Evolutionary conservation across 257 asterid species (phyloP).

Genomic region (Buddleja alternifolia): DNA sequence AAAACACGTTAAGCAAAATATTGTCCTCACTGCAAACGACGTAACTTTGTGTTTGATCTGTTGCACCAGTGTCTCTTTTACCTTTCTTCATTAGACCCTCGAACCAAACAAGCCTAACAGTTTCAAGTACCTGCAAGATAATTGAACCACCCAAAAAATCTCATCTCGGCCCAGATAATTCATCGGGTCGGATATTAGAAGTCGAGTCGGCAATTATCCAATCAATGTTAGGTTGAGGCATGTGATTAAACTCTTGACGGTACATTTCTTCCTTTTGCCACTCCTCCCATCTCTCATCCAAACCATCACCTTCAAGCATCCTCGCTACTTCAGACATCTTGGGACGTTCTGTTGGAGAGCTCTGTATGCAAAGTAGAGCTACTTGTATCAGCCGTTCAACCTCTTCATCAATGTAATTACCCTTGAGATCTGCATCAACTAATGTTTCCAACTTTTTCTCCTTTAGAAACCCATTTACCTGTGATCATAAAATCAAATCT

Average conservation of each 20-base stretch:
- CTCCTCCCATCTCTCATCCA: constrained; percentile 96
- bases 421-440: constrained; percentile 77
- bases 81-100: too few species aligned
- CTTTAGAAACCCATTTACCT: constrained; percentile 84
- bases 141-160: background rate
- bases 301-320: constrained; percentile 94
- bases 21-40: too few species aligned
- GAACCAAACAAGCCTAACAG: background rate
- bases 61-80: too few species aligned
- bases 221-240: constrained; percentile 48
- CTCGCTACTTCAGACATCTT: constrained; percentile 93
- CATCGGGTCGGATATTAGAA: constrained; percentile 69
- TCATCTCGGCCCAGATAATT: constrained; percentile 91
- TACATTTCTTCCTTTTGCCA: constrained; percentile 91
- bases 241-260: constrained; percentile 61
- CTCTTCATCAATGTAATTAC: constrained; percentile 70
- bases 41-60: too few species aligned
- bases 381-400: constrained; percentile 88
- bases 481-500: background rate
- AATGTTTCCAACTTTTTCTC: constrained; percentile 76
- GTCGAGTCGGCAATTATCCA: constrained; percentile 77
- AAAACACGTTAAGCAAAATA: too few species aligned
- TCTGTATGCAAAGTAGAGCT: constrained; percentile 84
- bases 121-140: background rate
- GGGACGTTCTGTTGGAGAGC: constrained; percentile 79